Percentiles rank a stretch among this genome's conserved stretches.
phyloP scores from a whole-genome alignment of 352 stramenopile genomes.

The Pythium grandisporangium region DNA sequence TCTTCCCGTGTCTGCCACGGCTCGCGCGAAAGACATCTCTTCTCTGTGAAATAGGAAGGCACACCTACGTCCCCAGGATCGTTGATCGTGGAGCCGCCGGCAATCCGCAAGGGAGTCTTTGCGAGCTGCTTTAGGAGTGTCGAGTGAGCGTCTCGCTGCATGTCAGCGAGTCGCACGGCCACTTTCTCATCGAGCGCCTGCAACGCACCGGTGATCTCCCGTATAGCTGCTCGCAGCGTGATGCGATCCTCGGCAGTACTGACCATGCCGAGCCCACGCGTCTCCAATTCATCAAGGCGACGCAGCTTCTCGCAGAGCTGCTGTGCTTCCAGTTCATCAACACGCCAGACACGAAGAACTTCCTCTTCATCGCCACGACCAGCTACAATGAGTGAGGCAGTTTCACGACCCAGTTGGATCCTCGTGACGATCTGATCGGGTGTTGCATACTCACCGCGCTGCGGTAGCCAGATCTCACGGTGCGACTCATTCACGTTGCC shows the following conservation, averaged over 20 bases:
- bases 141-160: too few species aligned
- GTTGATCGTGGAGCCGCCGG: neutral
- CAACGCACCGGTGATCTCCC: neutral
- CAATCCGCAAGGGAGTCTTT: neutral
- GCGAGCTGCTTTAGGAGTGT: neutral
- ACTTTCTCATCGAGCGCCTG: neutral
- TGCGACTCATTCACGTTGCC: too few species aligned
- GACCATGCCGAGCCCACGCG: neutral
- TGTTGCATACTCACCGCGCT: constrained; percentile 16
- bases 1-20: constrained; percentile 18
- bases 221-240: neutral
- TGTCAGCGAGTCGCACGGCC: too few species aligned
- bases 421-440: constrained; percentile 23
- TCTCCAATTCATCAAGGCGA: neutral
- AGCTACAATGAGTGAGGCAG: too few species aligned
- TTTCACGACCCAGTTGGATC: constrained; percentile 21
- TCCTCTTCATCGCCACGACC: too few species aligned
- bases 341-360: neutral
- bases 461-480: constrained; percentile 22
- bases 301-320: constrained; percentile 12
- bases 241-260: constrained; percentile 5
- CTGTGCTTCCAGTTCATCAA: constrained; percentile 5
- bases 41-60: too few species aligned
- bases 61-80: too few species aligned
- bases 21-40: neutral